A percentile compares a stretch with the other conserved stretches of the same genome.
phyloP scores from a whole-genome alignment of 1,284 basidiomycete species.

The Phlebopus sp. region DNA sequence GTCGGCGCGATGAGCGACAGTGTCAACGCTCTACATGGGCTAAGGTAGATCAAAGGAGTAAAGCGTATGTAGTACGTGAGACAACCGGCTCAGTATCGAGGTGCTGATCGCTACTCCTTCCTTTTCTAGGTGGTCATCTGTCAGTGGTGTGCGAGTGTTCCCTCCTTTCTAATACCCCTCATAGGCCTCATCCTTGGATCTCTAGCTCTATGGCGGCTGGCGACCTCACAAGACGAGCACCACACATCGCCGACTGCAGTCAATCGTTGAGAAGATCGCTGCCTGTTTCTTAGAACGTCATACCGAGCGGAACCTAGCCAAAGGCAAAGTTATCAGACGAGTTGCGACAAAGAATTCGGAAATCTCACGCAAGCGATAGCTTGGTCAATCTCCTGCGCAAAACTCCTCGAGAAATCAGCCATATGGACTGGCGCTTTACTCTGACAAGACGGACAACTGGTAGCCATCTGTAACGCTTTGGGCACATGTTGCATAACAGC shows the following conservation, averaged over 20 bases:
- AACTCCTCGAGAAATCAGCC: constrained; percentile 20
- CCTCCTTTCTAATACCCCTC: too few species aligned
- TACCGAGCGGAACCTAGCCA: constrained; percentile 19
- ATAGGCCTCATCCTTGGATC: background rate
- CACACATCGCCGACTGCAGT: background rate
- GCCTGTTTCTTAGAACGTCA: constrained; percentile 12
- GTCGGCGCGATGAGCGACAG: too few species aligned
- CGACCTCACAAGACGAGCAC: too few species aligned
- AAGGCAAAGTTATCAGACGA: constrained; percentile 2
- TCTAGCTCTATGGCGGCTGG: background rate
- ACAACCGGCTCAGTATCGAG: constrained; percentile 10
- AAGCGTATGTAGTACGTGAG: constrained; percentile 1
- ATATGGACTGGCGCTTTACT: constrained; percentile 17
- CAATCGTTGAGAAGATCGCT: background rate
- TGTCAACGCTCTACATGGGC: constrained; percentile 13
- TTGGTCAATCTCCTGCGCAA: constrained; percentile 23
- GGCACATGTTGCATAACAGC: constrained; percentile 18
- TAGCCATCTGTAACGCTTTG: constrained; percentile 20
- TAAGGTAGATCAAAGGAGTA: constrained; percentile 10
- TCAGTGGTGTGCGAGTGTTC: too few species aligned
- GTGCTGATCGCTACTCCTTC: background rate
- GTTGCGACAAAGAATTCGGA: background rate
- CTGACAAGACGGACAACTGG: constrained; percentile 23
- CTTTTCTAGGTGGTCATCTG: background rate
- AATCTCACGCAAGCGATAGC: constrained; percentile 19